Conservation (phyloP, 768 basidiomycete genomes). For the Rossbeevera mucosa region DNA sequence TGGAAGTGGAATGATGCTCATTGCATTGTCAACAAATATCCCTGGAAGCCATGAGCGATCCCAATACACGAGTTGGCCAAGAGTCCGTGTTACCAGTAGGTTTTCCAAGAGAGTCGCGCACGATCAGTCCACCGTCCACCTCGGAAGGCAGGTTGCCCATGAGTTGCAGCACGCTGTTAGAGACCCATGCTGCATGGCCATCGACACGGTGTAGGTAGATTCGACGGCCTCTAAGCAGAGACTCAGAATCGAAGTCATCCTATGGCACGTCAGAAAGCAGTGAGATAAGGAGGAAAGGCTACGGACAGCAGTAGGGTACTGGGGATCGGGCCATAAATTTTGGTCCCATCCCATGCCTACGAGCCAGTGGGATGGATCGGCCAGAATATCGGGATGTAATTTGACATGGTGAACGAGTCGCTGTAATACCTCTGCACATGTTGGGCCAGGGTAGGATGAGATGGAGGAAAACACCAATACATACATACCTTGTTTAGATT, state of each 20-base stretch:
- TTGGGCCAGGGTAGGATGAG: neutral
- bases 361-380: conserved; percentile 63
- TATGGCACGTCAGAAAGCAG: conserved; percentile 24
- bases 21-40: conserved; percentile 85
- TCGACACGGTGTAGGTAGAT: conserved; percentile 79
- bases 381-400: conserved; percentile 49
- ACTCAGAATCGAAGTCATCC: conserved; percentile 71
- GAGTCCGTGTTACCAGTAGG: conserved; percentile 54
- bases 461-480: neutral
- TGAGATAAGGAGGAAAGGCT: conserved; percentile 4
- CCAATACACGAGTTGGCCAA: neutral
- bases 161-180: conserved; percentile 60
- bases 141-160: conserved; percentile 56
- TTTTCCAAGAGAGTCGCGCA: conserved; percentile 54
- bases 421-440: conserved; percentile 52
- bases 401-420: conserved; percentile 56
- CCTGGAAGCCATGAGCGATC: conserved; percentile 34
- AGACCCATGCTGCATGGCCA: conserved; percentile 85
- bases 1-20: conserved; percentile 67
- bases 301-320: conserved; percentile 70
- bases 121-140: conserved; percentile 72
- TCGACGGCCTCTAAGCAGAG: conserved; percentile 59
- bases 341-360: conserved; percentile 94
- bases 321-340: conserved; percentile 59
- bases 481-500: conserved; percentile 62